Base-by-base conservation (phyloP, 2,329 filamentous ascomycete species). In the Aspergillus aculeatinus region DNA sequence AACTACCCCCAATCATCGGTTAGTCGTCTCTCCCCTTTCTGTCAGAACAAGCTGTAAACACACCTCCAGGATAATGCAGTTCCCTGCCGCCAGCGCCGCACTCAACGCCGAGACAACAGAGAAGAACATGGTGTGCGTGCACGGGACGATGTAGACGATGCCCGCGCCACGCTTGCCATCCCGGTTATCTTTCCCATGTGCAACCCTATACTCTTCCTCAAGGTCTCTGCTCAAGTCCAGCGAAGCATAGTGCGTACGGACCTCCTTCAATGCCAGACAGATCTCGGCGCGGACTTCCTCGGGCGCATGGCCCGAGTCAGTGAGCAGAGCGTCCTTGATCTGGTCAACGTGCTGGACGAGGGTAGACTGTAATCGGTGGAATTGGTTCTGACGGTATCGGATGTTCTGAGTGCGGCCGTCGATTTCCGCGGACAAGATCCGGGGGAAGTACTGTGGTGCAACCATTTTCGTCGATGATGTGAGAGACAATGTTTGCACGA, bases 1-100 rank as follows among this genome's bases (percentile, higher is more conserved):
- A 72, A 59, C 70, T 72, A 16, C 44, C 12, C 50, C 31, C 27
- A 29, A 29, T 10, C 27, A 29, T 29, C 27, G 27, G 27, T 29
- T 9, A 29, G 27, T 29, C 27, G 7, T 29, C 27, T 29, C 7
- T 29, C 27, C 1, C 7, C 27, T 7, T 29, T 29, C 7, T 3
- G 7, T 10, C 27, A 10, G 27, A 9, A 9, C 50, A 11, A 3
- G 2, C 10, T 1, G 2, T 12, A 31, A 48, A 55, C 72, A 65
- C 60, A 83, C 81, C 72, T 83, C 79, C 11, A 85, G 50, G 33
- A 80, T 72, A 3, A 83, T 74, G 64, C 81, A 84, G 59, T 83
- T 84, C 0, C 82, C 83, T 12, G 81, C 80, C 1, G 79, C 77
- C 31, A 85, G 63, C 7, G 82, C 81, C 4, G 81, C 77, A 35